These are phyloP conservation scores for Phaeosphaeriaceae sp. DNA, from an alignment of 2,329 filamentous ascomycete genomes.

Conservation along the genomic window DNA sequence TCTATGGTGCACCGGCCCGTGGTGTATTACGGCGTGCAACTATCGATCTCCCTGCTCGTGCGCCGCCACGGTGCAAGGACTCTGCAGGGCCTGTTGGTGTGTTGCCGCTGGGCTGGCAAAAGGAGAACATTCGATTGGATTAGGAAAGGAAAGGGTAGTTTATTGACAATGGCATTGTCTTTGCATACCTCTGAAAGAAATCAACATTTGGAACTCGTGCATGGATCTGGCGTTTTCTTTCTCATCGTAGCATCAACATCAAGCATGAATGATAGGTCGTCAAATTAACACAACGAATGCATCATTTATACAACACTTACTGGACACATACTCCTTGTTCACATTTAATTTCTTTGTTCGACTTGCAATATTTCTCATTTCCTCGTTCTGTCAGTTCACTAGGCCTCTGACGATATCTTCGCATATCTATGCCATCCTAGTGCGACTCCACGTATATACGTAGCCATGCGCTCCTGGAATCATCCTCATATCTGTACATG, in stretches of 20 bases:
- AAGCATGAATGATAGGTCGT: conserved; percentile 2
- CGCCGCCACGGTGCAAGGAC: conserved; percentile 30
- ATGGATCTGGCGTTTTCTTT: conserved; percentile 1
- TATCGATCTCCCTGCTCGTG: conserved; percentile 70
- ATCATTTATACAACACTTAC: background rate
- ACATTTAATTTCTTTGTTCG: no score
- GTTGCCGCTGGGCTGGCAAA: conserved; percentile 42
- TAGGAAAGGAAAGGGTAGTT: conserved; percentile 4
- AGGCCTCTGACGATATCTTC: no score
- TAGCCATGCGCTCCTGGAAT: no score
- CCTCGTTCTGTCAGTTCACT: background rate
- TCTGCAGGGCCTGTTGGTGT: conserved; percentile 40
- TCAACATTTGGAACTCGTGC: background rate
- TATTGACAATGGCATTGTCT: background rate
- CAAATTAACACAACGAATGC: background rate
- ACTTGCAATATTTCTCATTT: no score
- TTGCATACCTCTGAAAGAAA: background rate
- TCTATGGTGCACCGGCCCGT: conserved; percentile 81
- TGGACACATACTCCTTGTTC: background rate
- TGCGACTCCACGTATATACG: no score
- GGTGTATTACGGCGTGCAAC: conserved; percentile 74
- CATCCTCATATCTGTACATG: no score
- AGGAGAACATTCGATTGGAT: conserved; percentile 28
- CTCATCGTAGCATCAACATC: conserved; percentile 3
- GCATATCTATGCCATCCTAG: no score